Evolutionary conservation across 2,329 filamentous ascomycete species (phyloP).

Genomic region (Zasmidium angulare): DNA sequence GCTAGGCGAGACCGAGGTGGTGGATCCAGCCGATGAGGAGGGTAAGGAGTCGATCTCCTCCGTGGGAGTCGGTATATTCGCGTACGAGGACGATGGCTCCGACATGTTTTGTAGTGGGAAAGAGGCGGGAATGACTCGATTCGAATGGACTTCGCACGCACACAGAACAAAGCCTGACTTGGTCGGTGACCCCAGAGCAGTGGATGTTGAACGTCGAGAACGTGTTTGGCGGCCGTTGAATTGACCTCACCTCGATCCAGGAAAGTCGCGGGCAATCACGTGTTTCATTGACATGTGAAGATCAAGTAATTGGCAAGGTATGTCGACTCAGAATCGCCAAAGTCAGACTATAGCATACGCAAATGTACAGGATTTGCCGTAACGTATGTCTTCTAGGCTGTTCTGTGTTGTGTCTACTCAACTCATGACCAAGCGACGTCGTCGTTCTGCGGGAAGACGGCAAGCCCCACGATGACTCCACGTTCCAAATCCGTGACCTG

Average conservation of each 20-base stretch:
- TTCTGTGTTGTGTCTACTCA: background rate
- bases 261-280: background rate
- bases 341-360: background rate
- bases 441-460: background rate
- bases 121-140: no score
- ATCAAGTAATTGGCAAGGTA: background rate
- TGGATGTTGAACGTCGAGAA: background rate
- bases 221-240: background rate
- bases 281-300: background rate
- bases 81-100: constrained; percentile 53
- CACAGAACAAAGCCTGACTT: no score
- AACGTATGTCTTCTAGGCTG: background rate
- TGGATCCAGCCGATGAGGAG: constrained; percentile 50
- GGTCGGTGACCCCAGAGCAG: no score
- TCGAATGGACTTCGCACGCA: no score
- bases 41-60: constrained; percentile 53
- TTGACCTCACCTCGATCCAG: background rate
- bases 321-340: no score
- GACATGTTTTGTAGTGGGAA: constrained; percentile 24
- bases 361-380: background rate
- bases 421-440: background rate
- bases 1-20: constrained; percentile 49
- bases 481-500: background rate
- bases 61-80: constrained; percentile 44
- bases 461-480: background rate